Evolutionary conservation across 2,329 filamentous ascomycete genomes (phyloP).

Genomic region (Beauveria asiatica): DNA sequence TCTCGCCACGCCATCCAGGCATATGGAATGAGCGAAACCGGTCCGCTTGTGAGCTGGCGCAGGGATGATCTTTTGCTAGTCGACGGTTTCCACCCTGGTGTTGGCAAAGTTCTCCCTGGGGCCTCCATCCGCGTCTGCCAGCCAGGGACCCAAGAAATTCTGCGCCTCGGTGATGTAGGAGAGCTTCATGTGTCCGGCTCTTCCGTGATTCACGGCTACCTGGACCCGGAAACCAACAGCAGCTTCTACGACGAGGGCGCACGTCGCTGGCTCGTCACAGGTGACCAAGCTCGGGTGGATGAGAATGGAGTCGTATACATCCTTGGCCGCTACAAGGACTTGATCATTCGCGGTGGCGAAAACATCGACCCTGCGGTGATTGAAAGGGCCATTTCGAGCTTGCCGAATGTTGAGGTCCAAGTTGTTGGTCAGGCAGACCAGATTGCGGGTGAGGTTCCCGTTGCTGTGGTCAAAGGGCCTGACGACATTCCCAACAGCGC

Average conservation of each 20-base stretch:
- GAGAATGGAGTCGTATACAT: slow-evolving; percentile 29
- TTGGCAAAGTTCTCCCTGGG: slow-evolving; percentile 33
- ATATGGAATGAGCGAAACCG: slow-evolving; percentile 39
- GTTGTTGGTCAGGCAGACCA: slow-evolving; percentile 36
- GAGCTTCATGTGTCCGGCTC: slow-evolving; percentile 33
- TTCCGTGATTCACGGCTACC: slow-evolving; percentile 27
- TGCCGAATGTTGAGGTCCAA: slow-evolving; percentile 24
- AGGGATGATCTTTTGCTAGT: slow-evolving; percentile 21
- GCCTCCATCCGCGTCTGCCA: slow-evolving; percentile 29
- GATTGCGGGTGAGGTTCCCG: slow-evolving; percentile 38
- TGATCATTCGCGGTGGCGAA: slow-evolving; percentile 37
- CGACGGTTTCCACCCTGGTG: slow-evolving; percentile 29
- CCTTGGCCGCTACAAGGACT: slow-evolving; percentile 35
- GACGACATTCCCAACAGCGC: slow-evolving; percentile 23
- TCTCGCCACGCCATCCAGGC: slow-evolving; percentile 26
- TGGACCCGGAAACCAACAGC: slow-evolving; percentile 18
- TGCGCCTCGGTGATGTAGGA: slow-evolving; percentile 25
- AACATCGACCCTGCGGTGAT: slow-evolving; percentile 33
- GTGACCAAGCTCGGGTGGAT: slow-evolving; percentile 33
- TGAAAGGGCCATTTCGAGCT: slow-evolving; percentile 26
- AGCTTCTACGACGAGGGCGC: slow-evolving; percentile 28
- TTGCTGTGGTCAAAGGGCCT: slow-evolving; percentile 33
- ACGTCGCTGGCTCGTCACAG: slow-evolving; percentile 30
- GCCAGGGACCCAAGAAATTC: slow-evolving; percentile 20
- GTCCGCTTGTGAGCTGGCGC: slow-evolving; percentile 32